Evolutionary conservation across 495 filamentous ascomycete genomes (phyloP).

Genomic region (Penicillium egyptiacum): DNA sequence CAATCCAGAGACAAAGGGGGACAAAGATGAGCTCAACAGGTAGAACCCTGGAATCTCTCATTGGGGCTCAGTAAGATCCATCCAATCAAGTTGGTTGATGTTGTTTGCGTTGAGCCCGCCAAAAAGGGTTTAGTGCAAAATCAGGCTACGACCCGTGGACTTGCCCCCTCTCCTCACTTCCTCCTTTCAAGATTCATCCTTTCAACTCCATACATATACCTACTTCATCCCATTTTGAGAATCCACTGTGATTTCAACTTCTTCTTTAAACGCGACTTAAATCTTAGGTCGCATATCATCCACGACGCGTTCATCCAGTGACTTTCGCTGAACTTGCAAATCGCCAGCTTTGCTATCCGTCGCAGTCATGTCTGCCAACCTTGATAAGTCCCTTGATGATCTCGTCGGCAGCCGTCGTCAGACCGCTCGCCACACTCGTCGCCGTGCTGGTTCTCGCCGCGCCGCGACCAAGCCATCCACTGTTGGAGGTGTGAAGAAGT

Average conservation of each 20-base stretch:
- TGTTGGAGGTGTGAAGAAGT: conserved; percentile 87
- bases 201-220: background rate
- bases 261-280: conserved; percentile 16
- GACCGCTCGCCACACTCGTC: conserved; percentile 41
- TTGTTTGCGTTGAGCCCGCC: background rate
- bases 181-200: conserved; percentile 9
- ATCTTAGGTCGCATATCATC: conserved; percentile 14
- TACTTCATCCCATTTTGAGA: background rate
- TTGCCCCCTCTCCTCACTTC: conserved; percentile 18
- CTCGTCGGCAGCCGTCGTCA: conserved; percentile 78
- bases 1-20: background rate
- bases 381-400: conserved; percentile 93
- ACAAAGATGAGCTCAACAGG: background rate
- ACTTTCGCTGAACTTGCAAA: conserved; percentile 14
- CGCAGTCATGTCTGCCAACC: conserved; percentile 77
- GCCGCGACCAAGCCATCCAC: conserved; percentile 52
- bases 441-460: conserved; percentile 51
- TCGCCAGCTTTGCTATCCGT: conserved; percentile 21
- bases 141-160: background rate
- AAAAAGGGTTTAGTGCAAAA: conserved; percentile 8
- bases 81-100: background rate
- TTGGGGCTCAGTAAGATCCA: background rate
- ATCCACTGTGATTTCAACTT: background rate
- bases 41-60: too few species aligned
- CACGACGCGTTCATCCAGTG: conserved; percentile 17